phyloP scores from a whole-genome alignment of 2,329 filamentous ascomycete genomes.

The Ophiocordyceps unilateralis region DNA sequence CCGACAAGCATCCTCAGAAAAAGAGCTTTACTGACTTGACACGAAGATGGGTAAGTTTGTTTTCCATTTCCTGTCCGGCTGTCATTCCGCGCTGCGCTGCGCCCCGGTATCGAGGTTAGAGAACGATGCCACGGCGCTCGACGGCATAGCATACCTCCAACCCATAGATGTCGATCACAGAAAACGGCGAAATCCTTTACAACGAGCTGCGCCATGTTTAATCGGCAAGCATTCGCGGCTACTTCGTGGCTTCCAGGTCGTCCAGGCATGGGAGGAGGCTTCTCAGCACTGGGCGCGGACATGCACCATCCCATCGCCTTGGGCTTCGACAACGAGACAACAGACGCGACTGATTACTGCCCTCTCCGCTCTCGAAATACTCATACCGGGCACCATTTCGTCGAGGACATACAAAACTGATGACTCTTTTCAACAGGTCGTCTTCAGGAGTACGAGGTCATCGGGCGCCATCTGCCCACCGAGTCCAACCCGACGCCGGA shows the following conservation, averaged over 20 bases:
- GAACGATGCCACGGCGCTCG: neutral
- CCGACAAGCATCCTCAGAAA: conserved; percentile 7
- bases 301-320: neutral
- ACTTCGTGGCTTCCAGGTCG: neutral
- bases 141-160: neutral
- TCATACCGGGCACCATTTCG: neutral
- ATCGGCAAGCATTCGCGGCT: neutral
- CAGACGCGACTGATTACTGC: neutral
- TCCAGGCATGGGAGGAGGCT: neutral
- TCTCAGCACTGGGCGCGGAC: neutral
- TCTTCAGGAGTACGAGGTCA: conserved; percentile 99
- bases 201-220: neutral
- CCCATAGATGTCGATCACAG: neutral
- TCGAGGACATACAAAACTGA: neutral
- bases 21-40: conserved; percentile 16
- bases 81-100: neutral
- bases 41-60: conserved; percentile 43
- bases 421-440: conserved; percentile 47
- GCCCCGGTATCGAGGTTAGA: neutral
- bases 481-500: conserved; percentile 94
- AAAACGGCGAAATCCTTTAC: neutral
- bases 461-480: conserved; percentile 96
- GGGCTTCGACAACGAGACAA: neutral
- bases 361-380: neutral
- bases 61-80: conserved; percentile 7